These are phyloP conservation scores for Fusarium robinianum DNA, from an alignment of 2,329 filamentous ascomycete species.

Conservation along the genomic window DNA sequence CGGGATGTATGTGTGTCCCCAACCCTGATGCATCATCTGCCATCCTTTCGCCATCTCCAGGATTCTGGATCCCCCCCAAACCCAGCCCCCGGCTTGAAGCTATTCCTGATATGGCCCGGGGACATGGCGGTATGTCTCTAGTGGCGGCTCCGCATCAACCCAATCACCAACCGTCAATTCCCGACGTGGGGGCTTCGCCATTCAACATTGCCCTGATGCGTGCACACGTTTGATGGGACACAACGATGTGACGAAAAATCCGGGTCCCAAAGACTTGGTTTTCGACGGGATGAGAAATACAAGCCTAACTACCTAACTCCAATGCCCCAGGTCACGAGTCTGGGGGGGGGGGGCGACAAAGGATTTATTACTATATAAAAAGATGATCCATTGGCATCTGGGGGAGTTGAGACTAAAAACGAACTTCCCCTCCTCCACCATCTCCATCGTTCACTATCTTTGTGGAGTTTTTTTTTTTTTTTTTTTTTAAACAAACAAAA, in stretches of 20 bases:
- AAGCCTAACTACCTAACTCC: too few species aligned
- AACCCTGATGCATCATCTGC: too few species aligned
- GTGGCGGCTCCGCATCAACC: slow-evolving; percentile 21
- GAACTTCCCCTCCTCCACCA: slow-evolving; percentile 2
- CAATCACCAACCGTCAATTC: slow-evolving; percentile 30
- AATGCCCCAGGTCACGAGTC: too few species aligned
- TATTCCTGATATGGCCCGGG: slow-evolving; percentile 26
- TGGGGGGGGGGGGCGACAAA: too few species aligned
- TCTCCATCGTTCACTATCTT: not conserved
- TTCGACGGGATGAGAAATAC: too few species aligned
- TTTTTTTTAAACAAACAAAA: slow-evolving; percentile 4
- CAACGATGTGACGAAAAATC: not conserved
- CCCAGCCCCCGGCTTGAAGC: slow-evolving; percentile 16
- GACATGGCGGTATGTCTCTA: slow-evolving; percentile 27
- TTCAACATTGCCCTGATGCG: slow-evolving; percentile 29
- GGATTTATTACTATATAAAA: too few species aligned
- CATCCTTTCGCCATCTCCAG: slow-evolving; percentile 15
- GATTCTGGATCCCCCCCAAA: slow-evolving; percentile 11
- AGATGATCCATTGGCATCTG: not conserved
- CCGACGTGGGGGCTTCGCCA: slow-evolving; percentile 27
- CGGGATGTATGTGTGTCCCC: too few species aligned
- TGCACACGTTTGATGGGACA: slow-evolving; percentile 7
- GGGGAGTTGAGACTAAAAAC: not conserved
- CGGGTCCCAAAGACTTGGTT: not conserved
- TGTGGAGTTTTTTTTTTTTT: not conserved